Conservation (phyloP, 192 early-diverging fungal species). For the Ramicandelaber brevisporus region DNA sequence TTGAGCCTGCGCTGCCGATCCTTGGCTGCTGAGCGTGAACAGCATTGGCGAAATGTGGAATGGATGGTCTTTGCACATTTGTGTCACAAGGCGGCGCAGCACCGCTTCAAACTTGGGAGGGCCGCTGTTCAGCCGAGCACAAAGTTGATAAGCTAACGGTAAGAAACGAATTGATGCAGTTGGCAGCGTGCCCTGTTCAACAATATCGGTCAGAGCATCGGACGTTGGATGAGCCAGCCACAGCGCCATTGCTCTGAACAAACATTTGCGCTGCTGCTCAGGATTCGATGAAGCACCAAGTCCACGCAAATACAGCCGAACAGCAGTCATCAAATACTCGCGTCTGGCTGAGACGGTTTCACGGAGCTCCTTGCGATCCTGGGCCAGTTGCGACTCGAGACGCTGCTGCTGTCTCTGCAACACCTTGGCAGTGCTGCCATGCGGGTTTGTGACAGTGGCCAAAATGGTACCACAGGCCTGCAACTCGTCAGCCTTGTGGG, state of each 20-base stretch:
- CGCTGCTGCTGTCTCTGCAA: too few species aligned
- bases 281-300: conserved; percentile 8
- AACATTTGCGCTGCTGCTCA: conserved; percentile 13
- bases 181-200: conserved; percentile 13
- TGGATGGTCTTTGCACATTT: conserved; percentile 14
- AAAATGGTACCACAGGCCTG: too few species aligned
- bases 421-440: too few species aligned
- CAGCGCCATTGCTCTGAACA: conserved; percentile 13
- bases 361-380: conserved; percentile 10
- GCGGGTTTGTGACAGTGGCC: too few species aligned
- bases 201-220: conserved; percentile 5
- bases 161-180: too few species aligned
- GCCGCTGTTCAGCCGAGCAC: conserved; percentile 13
- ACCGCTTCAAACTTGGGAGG: conserved; percentile 6
- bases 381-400: conserved; percentile 9
- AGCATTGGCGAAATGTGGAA: conserved; percentile 12
- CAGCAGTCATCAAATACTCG: conserved; percentile 11
- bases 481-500: too few species aligned
- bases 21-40: conserved; percentile 18
- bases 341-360: conserved; percentile 7
- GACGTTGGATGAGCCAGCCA: conserved; percentile 11
- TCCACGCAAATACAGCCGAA: conserved; percentile 13
- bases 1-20: conserved; percentile 11
- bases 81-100: conserved; percentile 6
- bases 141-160: conserved; percentile 15